These are phyloP conservation scores for Globisporangium cystogenes DNA, from an alignment of 352 stramenopile genomes.

Conservation along the genomic window DNA sequence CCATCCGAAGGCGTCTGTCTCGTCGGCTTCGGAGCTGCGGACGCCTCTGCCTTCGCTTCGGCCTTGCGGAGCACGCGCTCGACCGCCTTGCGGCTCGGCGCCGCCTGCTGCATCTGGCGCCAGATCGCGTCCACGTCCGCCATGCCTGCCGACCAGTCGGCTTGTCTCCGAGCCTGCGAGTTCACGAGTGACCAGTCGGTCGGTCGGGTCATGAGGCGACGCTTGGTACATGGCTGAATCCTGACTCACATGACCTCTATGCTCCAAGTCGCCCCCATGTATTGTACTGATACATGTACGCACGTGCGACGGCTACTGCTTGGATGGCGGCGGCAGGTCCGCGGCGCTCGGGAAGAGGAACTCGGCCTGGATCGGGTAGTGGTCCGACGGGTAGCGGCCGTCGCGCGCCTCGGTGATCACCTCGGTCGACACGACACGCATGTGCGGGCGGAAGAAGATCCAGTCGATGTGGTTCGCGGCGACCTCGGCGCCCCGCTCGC, in stretches of 20 bases:
- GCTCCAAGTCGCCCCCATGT: no score
- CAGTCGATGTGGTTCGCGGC: constrained; percentile 87
- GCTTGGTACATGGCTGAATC: no score
- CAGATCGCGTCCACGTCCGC: constrained; percentile 38
- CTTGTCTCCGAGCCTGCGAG: no score
- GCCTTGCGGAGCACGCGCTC: constrained; percentile 36
- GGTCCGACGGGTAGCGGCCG: constrained; percentile 77
- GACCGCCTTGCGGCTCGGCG: constrained; percentile 16
- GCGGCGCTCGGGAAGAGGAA: constrained; percentile 66
- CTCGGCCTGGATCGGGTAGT: constrained; percentile 83
- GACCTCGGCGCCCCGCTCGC: constrained; percentile 52
- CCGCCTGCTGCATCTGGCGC: constrained; percentile 38
- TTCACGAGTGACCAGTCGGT: no score
- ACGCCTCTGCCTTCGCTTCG: constrained; percentile 5
- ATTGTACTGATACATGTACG: no score
- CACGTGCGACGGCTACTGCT: no score
- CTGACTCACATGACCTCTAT: no score
- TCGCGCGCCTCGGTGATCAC: constrained; percentile 82
- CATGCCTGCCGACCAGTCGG: constrained; percentile 13
- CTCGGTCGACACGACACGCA: constrained; percentile 70
- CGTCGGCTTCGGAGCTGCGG: constrained; percentile 3
- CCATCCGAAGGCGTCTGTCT: neutral
- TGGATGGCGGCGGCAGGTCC: constrained; percentile 37
- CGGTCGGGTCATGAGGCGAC: no score
- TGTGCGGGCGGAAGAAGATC: constrained; percentile 81